Conservation (phyloP, 345 rosid species). For the Eucalyptus cladocalyx region DNA sequence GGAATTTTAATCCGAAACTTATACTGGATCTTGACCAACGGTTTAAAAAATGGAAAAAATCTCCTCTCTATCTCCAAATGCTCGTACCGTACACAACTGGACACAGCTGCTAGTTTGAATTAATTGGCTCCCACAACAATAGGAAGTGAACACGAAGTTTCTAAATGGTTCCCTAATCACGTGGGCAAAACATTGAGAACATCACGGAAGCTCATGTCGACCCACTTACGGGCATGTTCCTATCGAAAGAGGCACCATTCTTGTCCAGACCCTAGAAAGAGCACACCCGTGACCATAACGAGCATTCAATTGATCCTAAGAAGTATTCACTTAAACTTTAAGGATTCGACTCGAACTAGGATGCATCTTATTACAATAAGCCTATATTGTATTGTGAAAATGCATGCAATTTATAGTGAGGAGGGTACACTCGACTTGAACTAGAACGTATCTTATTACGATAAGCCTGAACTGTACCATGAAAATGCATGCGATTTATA, state of each 20-base stretch:
- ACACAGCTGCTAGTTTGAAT: too few species aligned
- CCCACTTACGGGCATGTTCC: fast-evolving
- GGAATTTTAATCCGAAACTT: fast-evolving
- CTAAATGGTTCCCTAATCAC: too few species aligned
- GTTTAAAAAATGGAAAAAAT: fast-evolving
- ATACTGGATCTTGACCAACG: fast-evolving
- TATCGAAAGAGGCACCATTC: too few species aligned
- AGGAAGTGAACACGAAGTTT: too few species aligned
- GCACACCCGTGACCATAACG: too few species aligned
- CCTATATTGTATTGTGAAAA: fast-evolving
- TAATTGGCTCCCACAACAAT: fast-evolving
- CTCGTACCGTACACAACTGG: too few species aligned
- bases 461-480: fast-evolving
- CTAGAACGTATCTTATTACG: fast-evolving
- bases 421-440: fast-evolving
- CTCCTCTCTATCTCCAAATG: too few species aligned
- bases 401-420: too few species aligned
- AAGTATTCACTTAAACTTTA: too few species aligned
- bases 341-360: fast-evolving
- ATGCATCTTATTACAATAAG: fast-evolving
- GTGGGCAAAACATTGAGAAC: fast-evolving
- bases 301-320: too few species aligned
- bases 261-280: fast-evolving
- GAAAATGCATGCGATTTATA: too few species aligned
- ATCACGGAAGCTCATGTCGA: fast-evolving